Evolutionary conservation across 192 early-diverging fungal genomes (phyloP), one percentile per base, ranked within the genome.

Genomic region (Umbelopsis vinacea): DNA sequence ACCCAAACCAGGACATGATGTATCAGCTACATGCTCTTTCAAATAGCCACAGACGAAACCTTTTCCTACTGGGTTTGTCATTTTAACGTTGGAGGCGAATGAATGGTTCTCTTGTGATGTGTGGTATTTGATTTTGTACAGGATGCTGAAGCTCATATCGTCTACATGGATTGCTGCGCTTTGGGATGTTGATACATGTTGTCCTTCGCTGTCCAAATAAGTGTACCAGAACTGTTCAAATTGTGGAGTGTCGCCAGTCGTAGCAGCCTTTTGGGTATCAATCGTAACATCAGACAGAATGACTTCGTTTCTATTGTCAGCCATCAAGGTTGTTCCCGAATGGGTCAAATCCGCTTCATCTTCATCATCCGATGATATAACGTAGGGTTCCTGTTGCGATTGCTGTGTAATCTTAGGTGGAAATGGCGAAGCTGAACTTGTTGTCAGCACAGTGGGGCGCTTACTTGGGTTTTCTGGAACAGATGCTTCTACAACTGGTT

Each of bases 141-240:
- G 23, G 17, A 48, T 37, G 21, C 12, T 24, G 68, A 50, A 50
- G 17, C 19, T 35, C 8, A 40, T 29, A 46, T 67, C 38, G 70
- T 77, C 24, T 19, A 77, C n/a, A 2, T 46, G 17, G 19, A 76
- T 52, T 6, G 21, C 71, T 22, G 76, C 76, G 43, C 70, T 19
- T 4, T 26, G 23, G 0, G 52, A 35, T 5, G 37, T 52, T 12
- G 55, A 46, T 2, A 73, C 71, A 29, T 26, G 15, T 2, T 73
- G 33, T 14, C 52, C 45, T 0, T 52, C 43, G 9, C 53, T 45
- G 60, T 77, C 55, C 2, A 77, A 12, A 70, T 66, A 77, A 9
- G 76, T 69, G 24, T 73, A 77, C 22, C 57, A 63, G 48, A 45
- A 38, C 9, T 8, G 15, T 22, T 37, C 38, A 23, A 63, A 63